phyloP scores from a whole-genome alignment of 1,139 yeast species.

The Taphrina communis region DNA sequence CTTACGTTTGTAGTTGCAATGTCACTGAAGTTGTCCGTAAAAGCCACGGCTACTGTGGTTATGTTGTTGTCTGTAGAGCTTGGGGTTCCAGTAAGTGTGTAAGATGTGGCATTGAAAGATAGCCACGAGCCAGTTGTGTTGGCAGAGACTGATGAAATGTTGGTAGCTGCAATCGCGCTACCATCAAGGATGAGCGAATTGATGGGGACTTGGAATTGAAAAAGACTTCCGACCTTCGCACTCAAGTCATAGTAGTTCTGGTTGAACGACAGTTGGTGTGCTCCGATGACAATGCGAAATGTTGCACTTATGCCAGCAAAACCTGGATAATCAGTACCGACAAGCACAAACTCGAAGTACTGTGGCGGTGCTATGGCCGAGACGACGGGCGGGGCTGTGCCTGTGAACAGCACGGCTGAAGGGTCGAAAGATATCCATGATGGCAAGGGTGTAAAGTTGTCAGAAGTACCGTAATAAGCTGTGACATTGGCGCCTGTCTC shows the following conservation, averaged over 20 bases:
- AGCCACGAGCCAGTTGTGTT: conserved; percentile 64
- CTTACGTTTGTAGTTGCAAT: conserved; percentile 40
- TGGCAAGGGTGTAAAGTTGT: conserved; percentile 85
- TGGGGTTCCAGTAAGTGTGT: conserved; percentile 65
- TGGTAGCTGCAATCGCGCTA: conserved; percentile 55
- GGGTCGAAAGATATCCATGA: conserved; percentile 80
- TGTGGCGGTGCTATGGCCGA: conserved; percentile 87
- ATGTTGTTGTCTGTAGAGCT: conserved; percentile 57
- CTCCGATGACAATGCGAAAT: conserved; percentile 81
- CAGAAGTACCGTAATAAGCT: conserved; percentile 83
- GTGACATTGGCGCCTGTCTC: conserved; percentile 55
- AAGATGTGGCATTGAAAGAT: conserved; percentile 64
- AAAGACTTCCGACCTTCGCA: conserved; percentile 66
- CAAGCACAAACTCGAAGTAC: conserved; percentile 70
- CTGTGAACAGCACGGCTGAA: conserved; percentile 68
- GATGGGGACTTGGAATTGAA: conserved; percentile 67
- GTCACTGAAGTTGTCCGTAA: conserved; percentile 46
- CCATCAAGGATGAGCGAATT: conserved; percentile 67
- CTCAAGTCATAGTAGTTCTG: conserved; percentile 57
- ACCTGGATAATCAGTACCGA: conserved; percentile 80
- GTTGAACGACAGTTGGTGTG: conserved; percentile 77
- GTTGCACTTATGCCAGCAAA: conserved; percentile 73
- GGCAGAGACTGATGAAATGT: conserved; percentile 60
- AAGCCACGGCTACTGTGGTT: conserved; percentile 43
- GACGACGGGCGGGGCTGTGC: conserved; percentile 85